These are phyloP conservation scores for Kurtzmaniella fragi DNA, from an alignment of 805 yeast genomes.

Conservation along the genomic window DNA sequence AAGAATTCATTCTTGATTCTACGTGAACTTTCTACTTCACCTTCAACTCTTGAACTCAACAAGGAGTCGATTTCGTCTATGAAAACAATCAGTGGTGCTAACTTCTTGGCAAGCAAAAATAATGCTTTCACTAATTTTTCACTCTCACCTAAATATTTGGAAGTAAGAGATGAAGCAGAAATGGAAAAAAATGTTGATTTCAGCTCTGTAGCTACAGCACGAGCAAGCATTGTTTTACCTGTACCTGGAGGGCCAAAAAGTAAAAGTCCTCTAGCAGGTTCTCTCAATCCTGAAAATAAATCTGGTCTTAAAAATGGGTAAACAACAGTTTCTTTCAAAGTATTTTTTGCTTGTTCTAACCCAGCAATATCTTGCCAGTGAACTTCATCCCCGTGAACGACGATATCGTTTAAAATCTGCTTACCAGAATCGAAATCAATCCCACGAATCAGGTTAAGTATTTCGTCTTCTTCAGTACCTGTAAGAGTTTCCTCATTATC, in stretches of 20 bases:
- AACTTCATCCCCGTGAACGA: constrained; percentile 85
- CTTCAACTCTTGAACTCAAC: constrained; percentile 67
- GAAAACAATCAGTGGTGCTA: constrained; percentile 91
- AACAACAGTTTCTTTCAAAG: constrained; percentile 94
- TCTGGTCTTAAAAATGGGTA: constrained; percentile 94
- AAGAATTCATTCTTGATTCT: constrained; percentile 89
- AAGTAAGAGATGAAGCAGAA: constrained; percentile 83
- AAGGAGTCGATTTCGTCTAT: constrained; percentile 95
- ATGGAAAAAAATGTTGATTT: constrained; percentile 89
- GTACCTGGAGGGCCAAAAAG: constrained; percentile 83
- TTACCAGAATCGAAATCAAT: constrained; percentile 76
- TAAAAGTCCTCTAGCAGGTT: constrained; percentile 82
- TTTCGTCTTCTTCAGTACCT: constrained; percentile 27
- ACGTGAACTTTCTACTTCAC: constrained; percentile 84
- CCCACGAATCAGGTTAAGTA: constrained; percentile 53
- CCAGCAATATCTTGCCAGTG: constrained; percentile 98
- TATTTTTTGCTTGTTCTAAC: constrained; percentile 90
- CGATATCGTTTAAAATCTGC: constrained; percentile 83
- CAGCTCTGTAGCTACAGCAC: constrained; percentile 95
- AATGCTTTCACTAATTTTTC: constrained; percentile 90
- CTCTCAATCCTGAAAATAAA: constrained; percentile 70
- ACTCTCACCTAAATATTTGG: constrained; percentile 85
- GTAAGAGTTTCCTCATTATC: constrained; percentile 9
- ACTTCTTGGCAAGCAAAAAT: constrained; percentile 74
- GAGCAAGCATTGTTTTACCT: constrained; percentile 94